Base-by-base conservation (phyloP, 2,329 filamentous ascomycete genomes). In the Alternaria novae-zelandiae region DNA sequence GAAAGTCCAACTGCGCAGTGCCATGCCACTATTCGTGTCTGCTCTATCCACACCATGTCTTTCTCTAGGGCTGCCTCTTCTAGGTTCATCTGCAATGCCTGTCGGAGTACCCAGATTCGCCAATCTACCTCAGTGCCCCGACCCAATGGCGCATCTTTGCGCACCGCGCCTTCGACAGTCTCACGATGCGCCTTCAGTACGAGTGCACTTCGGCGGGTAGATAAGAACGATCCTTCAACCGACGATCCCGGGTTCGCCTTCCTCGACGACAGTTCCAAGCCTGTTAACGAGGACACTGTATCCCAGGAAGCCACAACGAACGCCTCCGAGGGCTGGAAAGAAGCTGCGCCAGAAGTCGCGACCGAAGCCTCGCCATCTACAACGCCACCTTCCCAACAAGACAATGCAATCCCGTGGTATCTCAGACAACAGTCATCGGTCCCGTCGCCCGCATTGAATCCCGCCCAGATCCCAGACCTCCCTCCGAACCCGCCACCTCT, bases 401-500 rank as follows among this genome's bases (percentile, higher is more conserved):
- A 68, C 15, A 56, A 64, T 30, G 65, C 76, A 57, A 79, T 89
- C 8, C 92, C 92, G 6, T 98, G 96, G 96, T 98, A 97, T 79
- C 88, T 97, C 26, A 65, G 63, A 49, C 89, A 96, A 75, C 76
- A 74, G n/a, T 59, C 65, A 23, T 64, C 65, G 6, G 54, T 69
- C 1, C 76, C 64, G 32, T 66, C 82, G 5, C 73, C 87, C 44
- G 47, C 56, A 12, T 82, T 84, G 54, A 81, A 85, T 36, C 82
- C 84, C 53, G 88, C 90, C 72, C 79, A 82, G 51, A 82, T 92
- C 20, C 90, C 90, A 28, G 83, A 87, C 17, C 81, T 91, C 1
- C 94, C 94, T 0, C 81, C 85, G 2, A 85, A 90, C 61, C 83
- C 93, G 0, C 96, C 96, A 0, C 82, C 87, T 1, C 84, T 97